Evolutionary conservation across 78 protist species (phyloP).

Genomic region (Dictyostelium discoideum): DNA sequence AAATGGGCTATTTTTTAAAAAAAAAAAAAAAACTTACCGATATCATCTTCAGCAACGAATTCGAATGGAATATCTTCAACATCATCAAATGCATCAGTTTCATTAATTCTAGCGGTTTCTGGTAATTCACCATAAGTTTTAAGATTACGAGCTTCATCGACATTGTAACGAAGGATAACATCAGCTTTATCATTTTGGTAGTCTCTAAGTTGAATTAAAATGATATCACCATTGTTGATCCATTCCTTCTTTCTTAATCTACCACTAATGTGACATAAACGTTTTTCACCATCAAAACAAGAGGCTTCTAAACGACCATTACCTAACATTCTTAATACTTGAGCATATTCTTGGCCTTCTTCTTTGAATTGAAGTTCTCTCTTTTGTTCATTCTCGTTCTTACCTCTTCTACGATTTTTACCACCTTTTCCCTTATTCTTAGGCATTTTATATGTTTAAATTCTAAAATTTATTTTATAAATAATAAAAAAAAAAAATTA

Average conservation of each 20-base stretch:
- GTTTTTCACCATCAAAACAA: conserved; percentile 97
- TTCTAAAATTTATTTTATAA: not conserved
- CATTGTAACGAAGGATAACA: conserved; percentile 95
- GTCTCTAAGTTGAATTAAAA: conserved; percentile 96
- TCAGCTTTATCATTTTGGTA: conserved; percentile 98
- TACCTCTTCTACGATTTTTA: conserved; percentile 96
- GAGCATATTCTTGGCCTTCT: conserved; percentile 99
- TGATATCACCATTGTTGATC: conserved; percentile 94
- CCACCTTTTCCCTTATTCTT: conserved; percentile 98
- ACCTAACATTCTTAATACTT: conserved; percentile 96
- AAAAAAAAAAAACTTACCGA: not conserved
- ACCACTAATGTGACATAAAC: conserved; percentile 98
- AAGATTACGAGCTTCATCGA: conserved; percentile 97
- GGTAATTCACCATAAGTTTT: conserved; percentile 95
- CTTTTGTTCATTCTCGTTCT: conserved; percentile 92
- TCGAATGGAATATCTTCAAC: conserved; percentile 84
- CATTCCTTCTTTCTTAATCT: conserved; percentile 95
- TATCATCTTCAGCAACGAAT: conserved; percentile 57
- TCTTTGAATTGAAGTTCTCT: conserved; percentile 98
- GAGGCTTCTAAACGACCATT: conserved; percentile 97
- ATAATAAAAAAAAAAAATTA: not conserved
- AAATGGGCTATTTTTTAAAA: not conserved
- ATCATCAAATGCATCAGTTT: conserved; percentile 70
- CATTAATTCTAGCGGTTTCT: conserved; percentile 87
- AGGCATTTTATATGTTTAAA: conserved; percentile 83